phyloP scores from a whole-genome alignment of 164 flowering plant species.

The Warburgia ugandensis region DNA sequence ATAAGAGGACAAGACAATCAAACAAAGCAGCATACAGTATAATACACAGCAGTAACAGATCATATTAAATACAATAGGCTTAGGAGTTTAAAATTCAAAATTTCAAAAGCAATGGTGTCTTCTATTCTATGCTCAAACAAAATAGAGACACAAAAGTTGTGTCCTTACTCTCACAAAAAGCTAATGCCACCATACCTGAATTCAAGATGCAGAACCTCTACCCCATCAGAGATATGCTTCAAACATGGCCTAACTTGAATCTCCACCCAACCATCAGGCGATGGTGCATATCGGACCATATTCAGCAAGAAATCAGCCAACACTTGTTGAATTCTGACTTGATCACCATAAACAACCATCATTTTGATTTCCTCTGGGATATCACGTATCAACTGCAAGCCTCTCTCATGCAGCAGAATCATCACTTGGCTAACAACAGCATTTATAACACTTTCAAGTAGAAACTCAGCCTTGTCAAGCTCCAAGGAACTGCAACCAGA shows the following conservation, averaged over 20 bases:
- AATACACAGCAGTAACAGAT: no score
- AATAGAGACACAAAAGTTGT: background rate
- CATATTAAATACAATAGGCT: no score
- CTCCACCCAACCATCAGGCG: conserved; percentile 94
- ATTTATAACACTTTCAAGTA: conserved; percentile 73
- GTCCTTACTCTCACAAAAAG: background rate
- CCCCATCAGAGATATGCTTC: conserved; percentile 45
- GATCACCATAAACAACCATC: conserved; percentile 73
- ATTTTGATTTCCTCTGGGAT: conserved; percentile 87
- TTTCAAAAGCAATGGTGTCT: no score
- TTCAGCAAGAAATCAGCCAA: conserved; percentile 73
- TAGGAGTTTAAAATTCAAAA: no score
- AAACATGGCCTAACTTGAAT: conserved; percentile 64
- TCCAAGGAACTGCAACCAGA: conserved; percentile 44
- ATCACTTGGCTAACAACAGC: conserved; percentile 93
- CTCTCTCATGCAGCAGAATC: conserved; percentile 65
- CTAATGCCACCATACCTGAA: conserved; percentile 51
- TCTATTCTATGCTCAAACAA: no score
- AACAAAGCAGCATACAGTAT: no score
- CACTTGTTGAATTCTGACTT: conserved; percentile 77
- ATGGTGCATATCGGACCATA: conserved; percentile 74
- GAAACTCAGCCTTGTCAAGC: conserved; percentile 66
- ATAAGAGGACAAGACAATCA: no score
- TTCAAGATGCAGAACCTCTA: conserved; percentile 43
- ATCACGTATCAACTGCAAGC: conserved; percentile 70